Evolutionary conservation across 2,329 filamentous ascomycete genomes (phyloP).

Genomic region (Phyllosticta citriasiana): DNA sequence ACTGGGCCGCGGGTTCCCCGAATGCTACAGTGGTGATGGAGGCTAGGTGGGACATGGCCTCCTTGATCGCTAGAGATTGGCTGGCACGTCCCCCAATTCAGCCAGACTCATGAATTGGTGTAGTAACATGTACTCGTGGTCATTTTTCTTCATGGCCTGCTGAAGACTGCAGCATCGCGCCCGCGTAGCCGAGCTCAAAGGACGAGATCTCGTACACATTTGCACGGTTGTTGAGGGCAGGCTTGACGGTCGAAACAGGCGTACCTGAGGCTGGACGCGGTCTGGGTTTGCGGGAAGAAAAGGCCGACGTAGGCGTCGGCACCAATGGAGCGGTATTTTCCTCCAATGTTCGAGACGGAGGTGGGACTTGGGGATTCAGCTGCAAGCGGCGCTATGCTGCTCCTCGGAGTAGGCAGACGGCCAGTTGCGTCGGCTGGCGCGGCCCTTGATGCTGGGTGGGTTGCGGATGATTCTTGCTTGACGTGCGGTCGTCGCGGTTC

Average conservation of each 20-base stretch:
- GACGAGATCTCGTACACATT: neutral
- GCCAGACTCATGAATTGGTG: constrained; percentile 9
- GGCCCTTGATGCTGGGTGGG: no score
- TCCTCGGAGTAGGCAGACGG: neutral
- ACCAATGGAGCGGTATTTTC: neutral
- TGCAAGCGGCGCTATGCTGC: neutral
- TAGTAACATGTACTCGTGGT: constrained; percentile 1
- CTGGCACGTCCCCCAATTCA: neutral
- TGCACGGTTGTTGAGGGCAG: neutral
- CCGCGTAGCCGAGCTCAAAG: neutral
- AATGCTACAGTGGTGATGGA: neutral
- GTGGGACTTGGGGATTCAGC: neutral
- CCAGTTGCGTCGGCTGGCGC: neutral
- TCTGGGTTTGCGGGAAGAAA: neutral
- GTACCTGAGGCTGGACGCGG: neutral
- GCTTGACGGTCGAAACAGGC: neutral
- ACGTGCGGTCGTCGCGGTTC: neutral
- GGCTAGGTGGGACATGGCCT: neutral
- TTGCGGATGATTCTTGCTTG: neutral
- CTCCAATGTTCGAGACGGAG: neutral
- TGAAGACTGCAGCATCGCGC: neutral
- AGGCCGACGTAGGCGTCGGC: neutral
- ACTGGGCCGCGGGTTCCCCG: neutral
- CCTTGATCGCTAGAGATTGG: neutral
- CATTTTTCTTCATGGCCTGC: neutral